Evolutionary conservation across 2,329 filamentous ascomycete species (phyloP), one percentile per base, ranked within the genome.

Genomic region (Hypoxylon sp.): DNA sequence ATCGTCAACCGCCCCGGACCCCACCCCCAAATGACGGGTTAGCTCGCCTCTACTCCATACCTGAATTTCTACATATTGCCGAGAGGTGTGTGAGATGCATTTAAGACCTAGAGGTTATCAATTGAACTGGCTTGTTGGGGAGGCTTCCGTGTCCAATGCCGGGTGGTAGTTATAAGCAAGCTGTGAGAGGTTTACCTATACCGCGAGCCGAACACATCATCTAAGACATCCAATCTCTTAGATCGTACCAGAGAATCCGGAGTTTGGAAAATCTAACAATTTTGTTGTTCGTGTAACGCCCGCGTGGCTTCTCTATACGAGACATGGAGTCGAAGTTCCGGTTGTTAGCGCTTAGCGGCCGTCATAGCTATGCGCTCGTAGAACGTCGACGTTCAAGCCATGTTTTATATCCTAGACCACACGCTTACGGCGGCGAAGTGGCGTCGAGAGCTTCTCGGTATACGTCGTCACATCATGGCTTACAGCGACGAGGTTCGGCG

Each of bases 401-500:
- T 47, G 43, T 3, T 41, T 32, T 49, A 20, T 32, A 17, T 17
- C 28, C 20, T 50, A 39, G 50, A 1, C 15, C 24, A 32, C 39
- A 20, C 4, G 44, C 39, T 26, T 53, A 46, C 30, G 39, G 15
- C 30, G 39, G 15, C 8, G 17, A n/a, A n/a, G 20, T n/a, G 32
- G 37, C 17, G 19, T 47, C 24, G 37, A 39, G 43, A 28, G 17
- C 20, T 11, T 30, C 43, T 11, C 17, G 48, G 17, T 11, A 43
- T 37, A 47, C 32, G 19, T 15, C 26, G 19, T 19, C 19, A 17
- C 48, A 22, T 39, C 41, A 41, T 15, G 17, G 17, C 11, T 15
- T 51, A 11, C 62, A 68, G 19, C 59, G 44, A 53, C 71, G 75
- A 59, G 61, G 67, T 8, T 41, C 68, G 30, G 53, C 64, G 7